Evolutionary conservation across 371 early-diverging fungal species (phyloP), one percentile per base, ranked within the genome.

Genomic region (Mortierella sp.): DNA sequence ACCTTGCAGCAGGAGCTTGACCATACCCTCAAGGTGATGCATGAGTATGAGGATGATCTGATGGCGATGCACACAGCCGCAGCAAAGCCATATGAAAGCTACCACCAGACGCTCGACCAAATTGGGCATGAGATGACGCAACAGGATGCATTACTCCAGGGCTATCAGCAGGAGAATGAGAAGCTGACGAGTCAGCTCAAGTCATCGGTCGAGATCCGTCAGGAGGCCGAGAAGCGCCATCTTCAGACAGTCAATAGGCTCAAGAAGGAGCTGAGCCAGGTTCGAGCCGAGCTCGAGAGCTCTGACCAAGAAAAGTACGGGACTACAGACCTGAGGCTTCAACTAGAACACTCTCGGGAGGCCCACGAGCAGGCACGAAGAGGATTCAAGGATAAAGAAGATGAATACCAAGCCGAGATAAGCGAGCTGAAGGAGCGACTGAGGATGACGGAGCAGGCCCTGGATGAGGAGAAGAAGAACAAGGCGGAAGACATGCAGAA

Each of bases 21-120:
- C 12, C 78, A 76, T 51, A 76, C 78, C 6, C 70, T 76, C 59
- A 69, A 70, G 42, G 62, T 76, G 27, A 76, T 76, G 64, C 78
- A 76, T 37, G 78, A 76, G 51, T 76, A 76, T 42, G 78, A 76
- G 53, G 65, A 76, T 21, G 78, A 76, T 37, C 48, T 76, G 61
- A 76, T 76, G 78, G 62, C 70, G 30, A 76, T 76, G 78, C 78
- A 76, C 15, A 76, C 78, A 8, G 70, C 78, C 8, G 78, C 70
- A 2, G 78, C 78, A 9, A 69, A 76, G 39, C 78, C 78, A 2
- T 76, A 76, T 59, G 78, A 76, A 46, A 69, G 56, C 14, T 76
- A 76, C 31, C 64, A 69, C 24, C 70, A 69, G 42, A 76, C 78
- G 5, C 37, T 76, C 42, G 78, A 76, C 55, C 58, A 76, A 41